Conservation (phyloP, 176 grass and related monocot species). For the Avena eriantha region DNA sequence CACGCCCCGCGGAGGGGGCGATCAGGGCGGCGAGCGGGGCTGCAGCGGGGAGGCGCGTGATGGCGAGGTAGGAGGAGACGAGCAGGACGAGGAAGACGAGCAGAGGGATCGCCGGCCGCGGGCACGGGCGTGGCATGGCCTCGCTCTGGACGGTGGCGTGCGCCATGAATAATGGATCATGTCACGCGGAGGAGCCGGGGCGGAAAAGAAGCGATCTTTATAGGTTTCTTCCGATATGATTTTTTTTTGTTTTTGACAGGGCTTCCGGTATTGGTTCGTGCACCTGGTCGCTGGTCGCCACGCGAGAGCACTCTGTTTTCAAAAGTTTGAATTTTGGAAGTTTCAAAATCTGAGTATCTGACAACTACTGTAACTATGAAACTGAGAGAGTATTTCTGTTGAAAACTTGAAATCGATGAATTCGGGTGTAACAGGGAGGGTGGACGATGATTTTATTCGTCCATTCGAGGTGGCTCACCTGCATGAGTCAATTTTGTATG, state of each 20-base stretch:
- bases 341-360: neutral
- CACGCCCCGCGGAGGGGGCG: neutral
- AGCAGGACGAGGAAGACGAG: constrained; percentile 32
- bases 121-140: constrained; percentile 25
- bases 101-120: constrained; percentile 14
- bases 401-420: neutral
- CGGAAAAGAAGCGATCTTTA: constrained; percentile 27
- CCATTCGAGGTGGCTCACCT: neutral
- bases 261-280: neutral
- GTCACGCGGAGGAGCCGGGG: constrained; percentile 3
- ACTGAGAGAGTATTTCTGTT: too few species aligned
- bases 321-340: neutral
- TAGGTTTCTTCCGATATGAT: neutral
- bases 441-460: neutral
- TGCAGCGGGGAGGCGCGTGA: constrained; percentile 28
- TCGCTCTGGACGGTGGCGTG: constrained; percentile 31
- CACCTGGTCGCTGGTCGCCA: neutral
- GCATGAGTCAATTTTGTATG: neutral
- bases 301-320: neutral
- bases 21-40: constrained; percentile 38
- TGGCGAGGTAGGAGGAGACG: constrained; percentile 45
- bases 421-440: neutral
- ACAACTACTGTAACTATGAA: too few species aligned
- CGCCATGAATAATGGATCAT: constrained; percentile 36
- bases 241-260: neutral